These are phyloP conservation scores for Eremochloa ophiuroides DNA, from an alignment of 176 grass and related monocot species.

Conservation along the genomic window DNA sequence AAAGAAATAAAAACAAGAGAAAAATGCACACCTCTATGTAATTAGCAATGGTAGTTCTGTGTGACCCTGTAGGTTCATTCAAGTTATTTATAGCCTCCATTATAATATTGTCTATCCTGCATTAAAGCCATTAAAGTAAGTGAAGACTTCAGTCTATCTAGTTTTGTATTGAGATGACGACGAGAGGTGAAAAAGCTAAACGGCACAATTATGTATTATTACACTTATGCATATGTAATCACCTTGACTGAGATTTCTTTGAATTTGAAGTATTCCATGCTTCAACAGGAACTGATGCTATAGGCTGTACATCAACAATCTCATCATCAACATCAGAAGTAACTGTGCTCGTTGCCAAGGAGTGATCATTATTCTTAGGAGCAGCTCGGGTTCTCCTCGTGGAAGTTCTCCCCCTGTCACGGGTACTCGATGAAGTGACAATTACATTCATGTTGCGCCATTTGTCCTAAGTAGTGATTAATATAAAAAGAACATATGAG, in stretches of 20 bases:
- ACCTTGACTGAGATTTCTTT: slow-evolving; percentile 61
- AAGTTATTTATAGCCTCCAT: slow-evolving; percentile 76
- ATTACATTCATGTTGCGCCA: slow-evolving; percentile 92
- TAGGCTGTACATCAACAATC: slow-evolving; percentile 26
- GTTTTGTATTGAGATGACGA: not conserved
- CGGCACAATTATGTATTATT: not conserved
- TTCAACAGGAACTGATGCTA: slow-evolving; percentile 21
- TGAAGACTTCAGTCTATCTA: not conserved
- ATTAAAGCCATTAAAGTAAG: slow-evolving; percentile 23
- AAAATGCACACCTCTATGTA: slow-evolving; percentile 73
- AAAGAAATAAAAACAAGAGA: not conserved
- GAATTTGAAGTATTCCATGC: not conserved
- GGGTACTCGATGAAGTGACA: slow-evolving; percentile 48
- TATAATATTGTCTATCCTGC: slow-evolving; percentile 89
- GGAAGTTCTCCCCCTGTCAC: slow-evolving; percentile 45
- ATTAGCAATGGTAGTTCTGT: slow-evolving; percentile 63
- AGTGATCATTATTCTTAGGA: slow-evolving; percentile 42
- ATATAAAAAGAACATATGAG: not conserved
- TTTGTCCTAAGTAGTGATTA: slow-evolving; percentile 59
- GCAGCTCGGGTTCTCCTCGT: slow-evolving; percentile 36
- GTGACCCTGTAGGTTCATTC: slow-evolving; percentile 90
- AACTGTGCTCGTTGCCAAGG: not conserved
- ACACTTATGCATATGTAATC: not conserved
- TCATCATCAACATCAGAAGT: slow-evolving; percentile 54
- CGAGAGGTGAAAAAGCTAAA: not conserved